Base-by-base conservation (phyloP, 768 basidiomycete genomes). In the Tricholoma saponaceum region DNA sequence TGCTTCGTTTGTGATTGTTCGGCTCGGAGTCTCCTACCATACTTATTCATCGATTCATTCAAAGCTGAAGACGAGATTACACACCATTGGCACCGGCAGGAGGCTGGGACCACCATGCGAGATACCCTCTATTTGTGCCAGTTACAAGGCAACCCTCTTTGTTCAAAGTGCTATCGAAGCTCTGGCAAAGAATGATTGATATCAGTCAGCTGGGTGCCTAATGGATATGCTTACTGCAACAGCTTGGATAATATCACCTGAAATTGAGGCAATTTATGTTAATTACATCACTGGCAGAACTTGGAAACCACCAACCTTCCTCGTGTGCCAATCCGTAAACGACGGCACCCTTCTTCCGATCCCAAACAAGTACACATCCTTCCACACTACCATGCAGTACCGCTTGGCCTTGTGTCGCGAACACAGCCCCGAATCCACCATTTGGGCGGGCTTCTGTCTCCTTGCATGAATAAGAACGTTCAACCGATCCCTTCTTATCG, bases 241-340 rank as follows among this genome's bases (percentile, higher is more conserved):
- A 30, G 78, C 73, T 60, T 75, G 73, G 51, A 80, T 70, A 52
- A 59, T 56, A 57, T 78, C 77, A 61, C 69, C 79, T 79, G 52
- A 25, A 50, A 58, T 44, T 16, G n/a, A 30, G n/a, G 16, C 56
- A 58, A 60, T 6, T 51, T 16, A 56, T 52, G 41, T 65, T 56
- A 64, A 55, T 54, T 43, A 56, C 30, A 54, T 50, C 52, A 60
- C 62, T 46, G 58, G 50, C 54, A 49, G 43, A 51, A 58, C 46
- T 56, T n/a, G 44, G 60, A 44, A 49, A 14, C 32, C 37, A 62
- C 78, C 62, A 66, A 86, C 85, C 79, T 61, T 84, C 80, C 13
- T 77, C 77, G 61, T 87, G 84, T 60, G 84, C 81, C 62, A 88
- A 66, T 28, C 82, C 86, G 67, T 82, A 84, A 13, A 85, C 74